Percentiles rank a stretch among this genome's conserved stretches.
Conservation (phyloP, 1,284 basidiomycete species). For the Puccinia triticina region DNA sequence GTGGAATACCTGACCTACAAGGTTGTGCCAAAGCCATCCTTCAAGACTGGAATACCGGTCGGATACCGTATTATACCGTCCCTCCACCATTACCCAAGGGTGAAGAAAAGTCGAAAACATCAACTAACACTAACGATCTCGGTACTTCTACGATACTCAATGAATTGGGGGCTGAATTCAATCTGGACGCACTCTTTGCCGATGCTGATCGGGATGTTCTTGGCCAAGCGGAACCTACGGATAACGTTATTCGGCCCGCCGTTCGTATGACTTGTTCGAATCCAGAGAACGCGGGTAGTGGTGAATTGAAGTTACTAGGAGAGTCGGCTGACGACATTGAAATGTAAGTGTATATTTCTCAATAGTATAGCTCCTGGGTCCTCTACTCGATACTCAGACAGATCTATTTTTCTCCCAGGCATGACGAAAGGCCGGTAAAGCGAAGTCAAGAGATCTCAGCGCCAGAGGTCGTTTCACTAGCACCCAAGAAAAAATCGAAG, state of each 20-base stretch:
- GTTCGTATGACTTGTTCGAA: slow-evolving; percentile 51
- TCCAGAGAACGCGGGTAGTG: slow-evolving; percentile 53
- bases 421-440: slow-evolving; percentile 7
- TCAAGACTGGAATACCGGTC: slow-evolving; percentile 93
- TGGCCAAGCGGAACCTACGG: slow-evolving; percentile 63
- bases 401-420: not conserved
- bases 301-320: slow-evolving; percentile 34
- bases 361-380: not conserved
- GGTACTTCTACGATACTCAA: slow-evolving; percentile 74
- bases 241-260: slow-evolving; percentile 62
- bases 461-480: slow-evolving; percentile 56
- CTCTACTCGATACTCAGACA: not conserved
- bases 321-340: slow-evolving; percentile 43
- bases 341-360: slow-evolving; percentile 26
- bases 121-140: slow-evolving; percentile 70
- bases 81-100: slow-evolving; percentile 72
- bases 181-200: slow-evolving; percentile 73
- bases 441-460: slow-evolving; percentile 20
- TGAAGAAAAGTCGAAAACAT: slow-evolving; percentile 60
- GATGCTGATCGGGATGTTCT: slow-evolving; percentile 75
- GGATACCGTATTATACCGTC: slow-evolving; percentile 82
- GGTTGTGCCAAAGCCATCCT: slow-evolving; percentile 81
- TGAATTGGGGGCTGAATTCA: slow-evolving; percentile 71
- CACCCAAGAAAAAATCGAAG: slow-evolving; percentile 53
- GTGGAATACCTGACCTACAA: slow-evolving; percentile 86